Evolutionary conservation across 768 basidiomycete genomes (phyloP).

Genomic region (Mycena kentingensis): DNA sequence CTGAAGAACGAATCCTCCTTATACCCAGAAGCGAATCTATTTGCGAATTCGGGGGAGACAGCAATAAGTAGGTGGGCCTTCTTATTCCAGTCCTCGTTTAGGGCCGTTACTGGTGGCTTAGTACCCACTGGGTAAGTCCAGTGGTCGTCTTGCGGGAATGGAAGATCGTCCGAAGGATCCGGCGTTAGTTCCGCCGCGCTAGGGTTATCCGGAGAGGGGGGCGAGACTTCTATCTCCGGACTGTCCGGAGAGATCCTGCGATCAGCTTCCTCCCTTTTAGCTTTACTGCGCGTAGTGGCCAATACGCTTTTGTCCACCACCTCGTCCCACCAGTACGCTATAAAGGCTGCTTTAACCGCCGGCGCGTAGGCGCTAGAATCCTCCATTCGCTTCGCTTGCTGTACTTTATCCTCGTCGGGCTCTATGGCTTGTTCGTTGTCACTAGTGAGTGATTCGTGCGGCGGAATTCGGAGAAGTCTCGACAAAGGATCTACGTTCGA

Average conservation of each 20-base stretch:
- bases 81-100: neutral
- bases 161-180: neutral
- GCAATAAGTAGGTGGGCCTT: neutral
- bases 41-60: neutral
- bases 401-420: neutral
- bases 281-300: neutral
- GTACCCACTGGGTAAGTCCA: neutral
- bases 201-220: too few relatives aligned
- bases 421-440: neutral
- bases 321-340: neutral
- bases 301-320: neutral
- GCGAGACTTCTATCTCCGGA: too few relatives aligned
- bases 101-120: neutral
- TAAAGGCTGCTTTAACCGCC: slow-evolving; percentile 1
- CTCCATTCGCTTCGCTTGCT: neutral
- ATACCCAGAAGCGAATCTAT: neutral
- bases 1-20: neutral
- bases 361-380: neutral
- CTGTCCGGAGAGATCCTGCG: too few relatives aligned
- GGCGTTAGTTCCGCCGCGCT: neutral
- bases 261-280: neutral
- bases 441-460: neutral
- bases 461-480: neutral
- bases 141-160: neutral
- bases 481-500: neutral